phyloP scores from a whole-genome alignment of 768 basidiomycete species.

The Termitomyces sp. region DNA sequence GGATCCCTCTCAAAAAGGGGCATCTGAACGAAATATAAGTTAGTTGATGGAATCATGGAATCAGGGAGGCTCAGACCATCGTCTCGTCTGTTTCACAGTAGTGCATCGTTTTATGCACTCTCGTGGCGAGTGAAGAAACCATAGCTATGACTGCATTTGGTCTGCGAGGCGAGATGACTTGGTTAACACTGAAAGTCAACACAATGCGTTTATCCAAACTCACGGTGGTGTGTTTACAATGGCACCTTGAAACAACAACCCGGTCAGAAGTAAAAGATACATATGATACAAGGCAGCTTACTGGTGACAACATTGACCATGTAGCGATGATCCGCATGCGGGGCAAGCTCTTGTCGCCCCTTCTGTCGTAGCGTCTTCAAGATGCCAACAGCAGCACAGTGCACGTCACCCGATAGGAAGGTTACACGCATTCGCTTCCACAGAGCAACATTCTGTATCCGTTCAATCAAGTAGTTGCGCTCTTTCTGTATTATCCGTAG shows the following conservation, averaged over 20 bases:
- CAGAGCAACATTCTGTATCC: constrained; percentile 68
- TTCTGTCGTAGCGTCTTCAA: constrained; percentile 63
- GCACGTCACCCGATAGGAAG: constrained; percentile 91
- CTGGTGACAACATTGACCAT: constrained; percentile 89
- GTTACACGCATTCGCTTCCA: constrained; percentile 65
- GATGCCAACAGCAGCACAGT: constrained; percentile 79
- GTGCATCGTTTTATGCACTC: constrained; percentile 85
- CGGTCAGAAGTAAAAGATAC: background rate
- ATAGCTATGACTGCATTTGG: constrained; percentile 69
- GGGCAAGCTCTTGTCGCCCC: constrained; percentile 39
- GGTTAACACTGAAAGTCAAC: background rate
- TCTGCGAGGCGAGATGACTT: constrained; percentile 28
- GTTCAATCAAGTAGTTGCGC: constrained; percentile 81
- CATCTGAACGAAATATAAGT: constrained; percentile 33
- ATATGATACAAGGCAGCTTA: constrained; percentile 23
- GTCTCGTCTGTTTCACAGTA: constrained; percentile 77
- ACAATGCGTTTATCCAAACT: constrained; percentile 16
- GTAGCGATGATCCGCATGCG: constrained; percentile 68
- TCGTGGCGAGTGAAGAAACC: constrained; percentile 75
- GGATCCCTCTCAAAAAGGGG: constrained; percentile 76
- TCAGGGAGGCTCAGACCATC: constrained; percentile 46
- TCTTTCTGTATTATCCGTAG: constrained; percentile 50
- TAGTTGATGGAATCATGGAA: background rate
- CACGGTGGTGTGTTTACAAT: constrained; percentile 94
- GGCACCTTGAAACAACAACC: constrained; percentile 45